A percentile compares a stretch with the other conserved stretches of the same genome.
Conservation (phyloP, 768 basidiomycete species). For the Hericium coralloides region DNA sequence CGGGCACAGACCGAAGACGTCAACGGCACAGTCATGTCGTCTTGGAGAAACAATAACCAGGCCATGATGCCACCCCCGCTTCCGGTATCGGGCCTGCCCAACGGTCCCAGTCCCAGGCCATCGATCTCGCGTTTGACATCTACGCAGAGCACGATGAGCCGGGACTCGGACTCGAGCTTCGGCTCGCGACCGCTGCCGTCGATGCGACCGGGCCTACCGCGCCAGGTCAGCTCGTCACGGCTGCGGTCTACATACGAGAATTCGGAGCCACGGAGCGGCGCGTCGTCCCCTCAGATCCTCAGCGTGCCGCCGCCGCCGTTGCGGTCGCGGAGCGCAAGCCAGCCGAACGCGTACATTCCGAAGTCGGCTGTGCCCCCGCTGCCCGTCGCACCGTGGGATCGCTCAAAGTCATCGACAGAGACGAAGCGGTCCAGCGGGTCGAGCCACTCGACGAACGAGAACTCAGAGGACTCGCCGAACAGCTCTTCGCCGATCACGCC, state of each 20-base stretch:
- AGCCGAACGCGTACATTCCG: constrained; percentile 63
- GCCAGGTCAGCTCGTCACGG: constrained; percentile 9
- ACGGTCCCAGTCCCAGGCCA: constrained; percentile 5
- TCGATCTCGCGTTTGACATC: constrained; percentile 5
- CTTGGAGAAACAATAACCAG: constrained; percentile 12
- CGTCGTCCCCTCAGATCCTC: constrained; percentile 9
- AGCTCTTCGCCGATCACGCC: constrained; percentile 84
- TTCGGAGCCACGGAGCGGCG: constrained; percentile 2
- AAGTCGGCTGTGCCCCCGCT: constrained; percentile 49
- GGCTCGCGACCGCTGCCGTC: neutral
- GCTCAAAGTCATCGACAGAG: constrained; percentile 32
- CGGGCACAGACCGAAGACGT: constrained; percentile 15
- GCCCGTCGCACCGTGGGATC: constrained; percentile 39
- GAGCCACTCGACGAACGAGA: constrained; percentile 73
- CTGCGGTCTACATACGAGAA: constrained; percentile 9
- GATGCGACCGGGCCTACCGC: constrained; percentile 9
- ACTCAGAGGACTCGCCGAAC: constrained; percentile 79
- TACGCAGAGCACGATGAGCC: constrained; percentile 10
- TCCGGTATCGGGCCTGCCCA: constrained; percentile 9
- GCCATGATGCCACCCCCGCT: neutral
- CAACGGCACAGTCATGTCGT: constrained; percentile 12
- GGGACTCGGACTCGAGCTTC: constrained; percentile 7
- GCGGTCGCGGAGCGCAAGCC: constrained; percentile 73
- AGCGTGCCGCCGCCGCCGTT: constrained; percentile 23
- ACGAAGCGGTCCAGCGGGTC: constrained; percentile 79